Percentiles rank a stretch among this genome's conserved stretches.
Conservation (phyloP, 805 yeast species). For the Candida namnaoensis region DNA sequence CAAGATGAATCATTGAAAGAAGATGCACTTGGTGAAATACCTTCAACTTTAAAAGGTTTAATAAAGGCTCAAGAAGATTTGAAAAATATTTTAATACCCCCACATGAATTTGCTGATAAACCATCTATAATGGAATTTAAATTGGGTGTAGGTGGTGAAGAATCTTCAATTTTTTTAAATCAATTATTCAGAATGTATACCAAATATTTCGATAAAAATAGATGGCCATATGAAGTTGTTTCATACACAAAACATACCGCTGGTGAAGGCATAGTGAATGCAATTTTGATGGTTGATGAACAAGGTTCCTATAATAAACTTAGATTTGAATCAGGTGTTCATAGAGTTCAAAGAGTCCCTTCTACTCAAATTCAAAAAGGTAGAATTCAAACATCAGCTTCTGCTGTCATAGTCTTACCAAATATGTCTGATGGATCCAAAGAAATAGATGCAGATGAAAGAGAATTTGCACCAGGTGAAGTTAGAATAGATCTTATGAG, state of each 20-base stretch:
- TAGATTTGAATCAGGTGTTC: slow-evolving; percentile 90
- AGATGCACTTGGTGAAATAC: slow-evolving; percentile 60
- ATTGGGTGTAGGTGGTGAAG: slow-evolving; percentile 96
- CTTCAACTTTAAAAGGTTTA: slow-evolving; percentile 34
- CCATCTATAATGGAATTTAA: slow-evolving; percentile 78
- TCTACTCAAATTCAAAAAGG: slow-evolving; percentile 84
- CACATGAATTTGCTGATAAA: slow-evolving; percentile 65
- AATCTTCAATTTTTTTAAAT: slow-evolving; percentile 79
- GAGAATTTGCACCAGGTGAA: slow-evolving; percentile 78
- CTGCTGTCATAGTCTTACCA: slow-evolving; percentile 92
- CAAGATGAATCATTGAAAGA: slow-evolving; percentile 38
- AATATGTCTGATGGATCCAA: slow-evolving; percentile 51
- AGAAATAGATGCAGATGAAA: slow-evolving; percentile 42
- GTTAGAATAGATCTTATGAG: slow-evolving; percentile 95
- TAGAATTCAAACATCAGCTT: slow-evolving; percentile 90
- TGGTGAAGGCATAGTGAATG: slow-evolving; percentile 68
- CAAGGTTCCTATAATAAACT: slow-evolving; percentile 70
- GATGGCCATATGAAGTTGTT: slow-evolving; percentile 61
- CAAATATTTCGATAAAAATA: slow-evolving; percentile 51
- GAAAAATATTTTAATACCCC: slow-evolving; percentile 61
- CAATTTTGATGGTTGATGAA: slow-evolving; percentile 63
- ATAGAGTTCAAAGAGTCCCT: slow-evolving; percentile 91
- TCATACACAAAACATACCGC: slow-evolving; percentile 47
- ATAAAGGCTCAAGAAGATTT: slow-evolving; percentile 32
- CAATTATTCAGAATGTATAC: slow-evolving; percentile 79